Base-by-base conservation (phyloP, 192 early-diverging fungal species). In the Coemansia sp. region DNA sequence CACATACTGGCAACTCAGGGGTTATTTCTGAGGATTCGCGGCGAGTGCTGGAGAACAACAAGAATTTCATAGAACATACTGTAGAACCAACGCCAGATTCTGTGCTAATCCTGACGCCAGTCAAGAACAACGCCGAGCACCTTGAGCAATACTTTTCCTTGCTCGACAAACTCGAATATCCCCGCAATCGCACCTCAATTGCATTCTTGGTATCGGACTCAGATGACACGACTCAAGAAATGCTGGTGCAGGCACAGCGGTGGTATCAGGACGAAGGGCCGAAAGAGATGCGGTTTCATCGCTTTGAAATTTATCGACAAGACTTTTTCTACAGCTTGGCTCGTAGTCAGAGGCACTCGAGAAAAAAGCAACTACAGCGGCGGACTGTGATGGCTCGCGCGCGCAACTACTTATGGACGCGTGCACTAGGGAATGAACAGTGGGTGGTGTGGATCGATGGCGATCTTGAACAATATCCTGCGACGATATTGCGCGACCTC, bases 401-500 rank as follows among this genome's bases (percentile, higher is more conserved):
- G 23, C 82, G 89, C 57, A 90, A 89, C 54, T 78, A 73, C n/a
- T 63, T 89, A 25, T 74, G 88, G 65, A 78, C 82, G 1, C 71
- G 83, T 7, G 81, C 89, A 0, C 60, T 90, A 5, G 58, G 66
- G n/a, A 77, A 84, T 55, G 85, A 87, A 28, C 78, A 83, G 10
- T 90, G 89, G 89, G 88, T 90, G 14, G 73, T 90, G 12, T 90
- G 89, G 89, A 71, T 90, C 4, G 89, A 90, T 48, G 85, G 83
- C 14, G 89, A 90, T 68, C 82, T 90, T n/a, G 73, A 86, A 23
- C 82, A 85, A 57, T 90, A 89, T 47, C 84, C 89, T 5, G 76
- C 81, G 7, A 82, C 79, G 21, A 61, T 89, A 47, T 58, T 89
- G 18, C 71, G 75, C 23, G 83, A 87, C 28, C 61, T 90, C 65